Base-by-base conservation (phyloP, 371 early-diverging fungal genomes). In the Mortierella sp. region DNA sequence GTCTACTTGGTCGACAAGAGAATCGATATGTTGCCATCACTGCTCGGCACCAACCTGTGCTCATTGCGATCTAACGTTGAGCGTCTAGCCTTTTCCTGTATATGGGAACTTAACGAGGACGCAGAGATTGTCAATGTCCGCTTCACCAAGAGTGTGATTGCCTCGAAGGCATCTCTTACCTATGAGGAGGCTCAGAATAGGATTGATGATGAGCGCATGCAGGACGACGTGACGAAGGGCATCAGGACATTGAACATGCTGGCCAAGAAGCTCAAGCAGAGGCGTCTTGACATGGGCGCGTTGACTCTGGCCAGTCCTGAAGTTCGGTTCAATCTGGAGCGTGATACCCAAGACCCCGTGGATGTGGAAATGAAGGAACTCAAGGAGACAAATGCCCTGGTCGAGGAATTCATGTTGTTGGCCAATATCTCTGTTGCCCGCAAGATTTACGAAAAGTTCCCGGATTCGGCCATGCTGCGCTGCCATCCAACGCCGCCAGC, bases 341-440 rank as follows among this genome's bases (percentile, higher is more conserved):
- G 90, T 58, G 97, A 96, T 60, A 88, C 92, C 0, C 94, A 95
- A 79, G 95, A 95, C 66, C 95, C 95, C 1, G 92, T 94, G 6
- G 94, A 95, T 78, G 62, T 70, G 58, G 94, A 94, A 72, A 81
- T 94, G 88, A 94, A 96, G 82, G 94, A 94, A 65, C 81, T 95
- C 39, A 93, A 94, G 81, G 98, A 97, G 57, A 94, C 99, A 1
- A 98, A 99, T 72, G 92, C 92, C 1, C 84, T 99, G 11, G 96
- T 99, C 27, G 99, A 99, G 82, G 99, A 99, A 81, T 98, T 99
- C 79, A 99, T 99, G 99, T 84, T 99, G 50, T 83, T 99, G 23
- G 99, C 99, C 42, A 99, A 99, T 79, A 95, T 96, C 59, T 92
- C 93, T 49, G 99, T 99, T 0, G 99, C 99, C 0, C 81, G 90